Evolutionary conservation across 1,284 basidiomycete genomes (phyloP).

Genomic region (Apiotrichum mycotoxinovorans): DNA sequence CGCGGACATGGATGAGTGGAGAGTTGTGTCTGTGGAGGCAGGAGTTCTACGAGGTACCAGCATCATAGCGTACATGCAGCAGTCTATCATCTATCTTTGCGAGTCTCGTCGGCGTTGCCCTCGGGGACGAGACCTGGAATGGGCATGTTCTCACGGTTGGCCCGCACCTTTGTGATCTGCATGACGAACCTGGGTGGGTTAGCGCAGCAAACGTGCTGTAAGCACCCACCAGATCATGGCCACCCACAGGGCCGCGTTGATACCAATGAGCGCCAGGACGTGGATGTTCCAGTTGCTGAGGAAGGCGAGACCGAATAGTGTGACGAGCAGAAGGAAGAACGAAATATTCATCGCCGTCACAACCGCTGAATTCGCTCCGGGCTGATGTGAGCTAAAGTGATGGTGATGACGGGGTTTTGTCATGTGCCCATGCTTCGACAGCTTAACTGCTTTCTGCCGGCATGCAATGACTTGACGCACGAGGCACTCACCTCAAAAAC

Average conservation of each 20-base stretch:
- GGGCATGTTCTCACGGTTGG: slow-evolving; percentile 43
- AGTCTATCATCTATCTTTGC: slow-evolving; percentile 28
- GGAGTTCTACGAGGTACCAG: slow-evolving; percentile 5
- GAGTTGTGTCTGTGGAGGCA: background rate
- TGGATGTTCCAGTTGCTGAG: slow-evolving; percentile 45
- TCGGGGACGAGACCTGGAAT: slow-evolving; percentile 10
- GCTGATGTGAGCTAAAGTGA: slow-evolving; percentile 21
- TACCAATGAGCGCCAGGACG: slow-evolving; percentile 37
- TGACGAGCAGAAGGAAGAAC: slow-evolving; percentile 45
- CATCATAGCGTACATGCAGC: background rate
- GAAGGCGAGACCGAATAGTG: slow-evolving; percentile 40
- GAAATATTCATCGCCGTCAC: slow-evolving; percentile 48
- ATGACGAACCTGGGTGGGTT: slow-evolving; percentile 40
- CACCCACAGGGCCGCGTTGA: slow-evolving; percentile 38
- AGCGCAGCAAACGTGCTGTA: background rate
- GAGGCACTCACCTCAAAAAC: slow-evolving; percentile 41
- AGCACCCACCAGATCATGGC: slow-evolving; percentile 48
- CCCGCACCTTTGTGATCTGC: slow-evolving; percentile 41
- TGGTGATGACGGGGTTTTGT: background rate
- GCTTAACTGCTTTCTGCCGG: too few species aligned
- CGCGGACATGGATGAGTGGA: background rate
- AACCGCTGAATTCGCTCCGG: slow-evolving; percentile 43
- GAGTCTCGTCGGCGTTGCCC: slow-evolving; percentile 14
- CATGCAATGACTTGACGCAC: too few species aligned
- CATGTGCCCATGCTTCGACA: background rate